phyloP scores from a whole-genome alignment of 2,329 filamentous ascomycete species.

The Neofusicoccum laricinum region DNA sequence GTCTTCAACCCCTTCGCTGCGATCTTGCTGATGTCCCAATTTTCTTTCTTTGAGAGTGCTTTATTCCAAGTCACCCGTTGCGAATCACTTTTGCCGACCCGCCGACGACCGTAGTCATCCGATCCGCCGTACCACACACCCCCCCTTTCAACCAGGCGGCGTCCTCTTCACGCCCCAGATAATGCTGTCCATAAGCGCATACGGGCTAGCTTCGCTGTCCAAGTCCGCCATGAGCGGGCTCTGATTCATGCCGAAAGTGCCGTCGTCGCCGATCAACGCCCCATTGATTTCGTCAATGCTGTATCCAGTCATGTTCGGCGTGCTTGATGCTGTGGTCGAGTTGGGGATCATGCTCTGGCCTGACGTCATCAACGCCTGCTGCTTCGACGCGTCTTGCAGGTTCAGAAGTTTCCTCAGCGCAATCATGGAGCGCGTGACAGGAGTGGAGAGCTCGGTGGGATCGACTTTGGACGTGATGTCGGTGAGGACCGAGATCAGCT shows the following conservation, averaged over 20 bases:
- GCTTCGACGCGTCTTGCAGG: constrained; percentile 25
- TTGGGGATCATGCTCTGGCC: constrained; percentile 21
- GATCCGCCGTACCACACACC: not conserved
- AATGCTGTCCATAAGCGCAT: constrained; percentile 49
- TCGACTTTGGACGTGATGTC: constrained; percentile 48
- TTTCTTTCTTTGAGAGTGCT: not conserved
- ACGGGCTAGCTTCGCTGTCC: constrained; percentile 44
- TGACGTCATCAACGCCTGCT: constrained; percentile 26
- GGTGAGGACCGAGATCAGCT: constrained; percentile 45
- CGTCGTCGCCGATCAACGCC: constrained; percentile 31
- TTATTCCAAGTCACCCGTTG: not conserved
- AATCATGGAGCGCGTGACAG: constrained; percentile 46
- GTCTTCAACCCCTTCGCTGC: not conserved
- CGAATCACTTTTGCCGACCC: not conserved
- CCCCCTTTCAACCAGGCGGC: constrained; percentile 10
- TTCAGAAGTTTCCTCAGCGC: constrained; percentile 44
- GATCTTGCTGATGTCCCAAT: not conserved
- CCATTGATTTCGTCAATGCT: constrained; percentile 37
- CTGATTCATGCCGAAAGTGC: constrained; percentile 27
- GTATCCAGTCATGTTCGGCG: constrained; percentile 25
- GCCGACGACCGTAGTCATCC: not conserved
- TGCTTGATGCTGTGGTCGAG: not conserved
- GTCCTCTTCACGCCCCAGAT: constrained; percentile 37
- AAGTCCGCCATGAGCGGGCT: constrained; percentile 33
- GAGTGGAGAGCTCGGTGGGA: constrained; percentile 46